A percentile compares a stretch with the other conserved stretches of the same genome.
phyloP scores from a whole-genome alignment of 75 land plant genomes.

The Chamaecyparis obtusa region DNA sequence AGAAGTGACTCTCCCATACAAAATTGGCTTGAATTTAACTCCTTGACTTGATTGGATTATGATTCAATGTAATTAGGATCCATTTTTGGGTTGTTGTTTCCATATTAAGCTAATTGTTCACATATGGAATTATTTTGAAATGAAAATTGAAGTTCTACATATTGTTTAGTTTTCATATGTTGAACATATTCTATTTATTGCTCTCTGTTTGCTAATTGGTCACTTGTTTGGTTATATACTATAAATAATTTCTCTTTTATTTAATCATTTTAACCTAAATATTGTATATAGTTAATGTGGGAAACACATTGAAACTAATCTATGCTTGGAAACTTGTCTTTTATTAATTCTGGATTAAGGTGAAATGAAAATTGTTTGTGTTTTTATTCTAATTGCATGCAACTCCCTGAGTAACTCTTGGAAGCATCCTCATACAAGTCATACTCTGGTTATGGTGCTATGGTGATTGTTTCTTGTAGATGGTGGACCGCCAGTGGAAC shows the following conservation, averaged over 20 bases:
- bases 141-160: background rate
- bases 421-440: background rate
- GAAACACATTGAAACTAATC: background rate
- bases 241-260: background rate
- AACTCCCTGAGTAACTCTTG: background rate
- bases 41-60: too few species aligned
- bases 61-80: too few species aligned
- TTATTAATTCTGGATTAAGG: background rate
- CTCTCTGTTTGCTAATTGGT: background rate
- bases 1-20: too few species aligned
- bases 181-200: background rate
- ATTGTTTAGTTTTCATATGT: conserved; percentile 2
- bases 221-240: background rate
- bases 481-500: conserved; percentile 11
- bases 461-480: background rate
- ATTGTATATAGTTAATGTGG: background rate
- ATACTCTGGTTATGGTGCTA: background rate
- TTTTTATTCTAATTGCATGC: conserved; percentile 1
- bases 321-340: background rate
- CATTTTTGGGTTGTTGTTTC: background rate
- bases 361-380: background rate
- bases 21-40: too few species aligned
- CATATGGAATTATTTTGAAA: background rate
- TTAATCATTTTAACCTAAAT: background rate
- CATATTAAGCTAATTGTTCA: background rate